Base-by-base conservation (phyloP, 129 eudicot genomes). In the Chrysanthemum seticuspe region DNA sequence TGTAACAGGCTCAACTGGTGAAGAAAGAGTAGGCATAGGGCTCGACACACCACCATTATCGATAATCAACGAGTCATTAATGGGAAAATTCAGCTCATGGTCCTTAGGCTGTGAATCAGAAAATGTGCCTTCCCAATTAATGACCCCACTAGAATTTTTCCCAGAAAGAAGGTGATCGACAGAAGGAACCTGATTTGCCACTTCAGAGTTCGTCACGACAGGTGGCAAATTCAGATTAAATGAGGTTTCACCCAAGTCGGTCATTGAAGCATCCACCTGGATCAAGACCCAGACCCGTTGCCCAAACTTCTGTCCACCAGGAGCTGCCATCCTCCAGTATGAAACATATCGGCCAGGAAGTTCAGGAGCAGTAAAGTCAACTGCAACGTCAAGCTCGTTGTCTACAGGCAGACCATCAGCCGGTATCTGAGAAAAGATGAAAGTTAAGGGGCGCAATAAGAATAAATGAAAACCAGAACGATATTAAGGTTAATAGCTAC, bases 211-310 rank as follows among this genome's bases (percentile, higher is more conserved):
- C 40, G 54, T 25, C 10, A 49, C 66, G 40, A 70, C 77, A 72
- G 93, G 91, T 13, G 92, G 97, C 66, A 90, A 29, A 76, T 94
- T 94, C 75, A 94, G 80, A 74, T 94, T 88, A 66, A 73, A 71
- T 36, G 53, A 57, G 2, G 70, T 67, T 71, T 81, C 87, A 63
- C 68, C 53, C 47, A 68, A 15, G 55, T 82, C 90, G 53, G 79
- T 79, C 76, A 83, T n/a, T 29, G 94, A 75, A 72, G 85, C 83
- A 79, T 94, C 96, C 23, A 90, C 99, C 97, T 86, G 88, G 44
- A 95, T 95, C n/a, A 79, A 81, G 62, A 95, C 99, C 99, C 99
- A 95, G 56, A 95, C 89, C 31, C 96, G 94, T 74, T 95, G 97
- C 25, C 99, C 99, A 76, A 95, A 95, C 77, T 84, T 86, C 63